Base-by-base conservation (phyloP, 257 asterid species). In the Salvia hispanica region DNA sequence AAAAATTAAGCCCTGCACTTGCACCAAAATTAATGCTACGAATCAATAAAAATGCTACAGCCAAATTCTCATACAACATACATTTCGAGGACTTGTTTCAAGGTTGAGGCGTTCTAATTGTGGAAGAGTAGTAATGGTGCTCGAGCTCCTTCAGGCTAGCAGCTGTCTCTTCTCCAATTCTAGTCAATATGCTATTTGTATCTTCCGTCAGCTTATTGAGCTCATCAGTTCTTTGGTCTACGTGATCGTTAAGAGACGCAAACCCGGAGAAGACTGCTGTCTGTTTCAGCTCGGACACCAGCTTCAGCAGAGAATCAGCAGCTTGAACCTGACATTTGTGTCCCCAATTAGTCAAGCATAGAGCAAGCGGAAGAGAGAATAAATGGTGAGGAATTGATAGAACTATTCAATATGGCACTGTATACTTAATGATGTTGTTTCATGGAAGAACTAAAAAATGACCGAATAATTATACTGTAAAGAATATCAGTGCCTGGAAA, bases 201-300 rank as follows among this genome's bases (percentile, higher is more conserved):
- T 74, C 83, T 55, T 88, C 90, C 8, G 84, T 83, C 62, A 81
- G 84, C 73, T 82, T 81, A 52, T 80, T 83, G 40, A 91, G 83
- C 80, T 75, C 95, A 9, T 85, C 88, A 0, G 85, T 84, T 77
- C 95, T 85, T 80, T 85, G 89, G 75, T 94, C 96, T n/a, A 94
- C 96, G 11, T 94, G 91, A 66, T 88, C 97, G 21, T 84, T 85
- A 2, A 88, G 90, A 65, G 96, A 91, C 8, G 96, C 96, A 61
- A 91, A 84, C 36, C 97, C 96, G 1, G 98, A 85, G 82, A 91
- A 89, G 15, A 91, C 72, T 28, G 99, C 95, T 0, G 97, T 87
- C 79, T 91, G 96, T 72, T 91, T 94, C 83, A 94, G 75, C 71
- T 94, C 97, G 0, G 96, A 91, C 13, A 94, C 96, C 87, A 91